These are phyloP conservation scores for Zangia roseola DNA, from an alignment of 768 basidiomycete genomes.

Conservation along the genomic window DNA sequence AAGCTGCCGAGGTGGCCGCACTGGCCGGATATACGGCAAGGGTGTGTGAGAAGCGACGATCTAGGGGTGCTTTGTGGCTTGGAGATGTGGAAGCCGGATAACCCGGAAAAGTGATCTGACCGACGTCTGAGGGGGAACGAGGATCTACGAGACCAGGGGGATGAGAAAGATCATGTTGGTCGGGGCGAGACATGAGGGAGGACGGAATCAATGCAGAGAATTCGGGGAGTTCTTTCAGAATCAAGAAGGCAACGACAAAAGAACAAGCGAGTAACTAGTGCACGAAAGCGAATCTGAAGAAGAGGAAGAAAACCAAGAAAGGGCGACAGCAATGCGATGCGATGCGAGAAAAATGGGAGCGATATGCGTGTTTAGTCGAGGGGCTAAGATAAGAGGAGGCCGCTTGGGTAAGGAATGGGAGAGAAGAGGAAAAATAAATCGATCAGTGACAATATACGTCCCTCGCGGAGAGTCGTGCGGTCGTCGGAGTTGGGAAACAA, in stretches of 20 bases:
- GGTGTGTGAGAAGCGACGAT: slow-evolving; percentile 22
- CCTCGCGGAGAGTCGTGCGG: slow-evolving; percentile 30
- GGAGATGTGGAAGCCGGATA: slow-evolving; percentile 15
- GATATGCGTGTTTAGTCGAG: slow-evolving; percentile 31
- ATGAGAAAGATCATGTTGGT: slow-evolving; percentile 41
- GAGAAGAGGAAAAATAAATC: slow-evolving; percentile 26
- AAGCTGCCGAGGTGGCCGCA: slow-evolving; percentile 27
- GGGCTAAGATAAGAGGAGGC: slow-evolving; percentile 30
- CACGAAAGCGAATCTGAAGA: slow-evolving; percentile 30
- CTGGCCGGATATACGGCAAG: slow-evolving; percentile 14
- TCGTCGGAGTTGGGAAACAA: slow-evolving; percentile 34
- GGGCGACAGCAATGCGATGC: slow-evolving; percentile 36
- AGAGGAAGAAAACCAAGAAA: slow-evolving; percentile 16
- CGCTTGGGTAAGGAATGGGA: slow-evolving; percentile 2
- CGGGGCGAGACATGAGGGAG: slow-evolving; percentile 42
- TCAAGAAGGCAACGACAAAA: slow-evolving; percentile 24
- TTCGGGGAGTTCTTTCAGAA: slow-evolving; percentile 19
- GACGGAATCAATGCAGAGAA: neutral
- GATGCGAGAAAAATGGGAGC: slow-evolving; percentile 28
- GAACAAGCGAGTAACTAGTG: slow-evolving; percentile 29
- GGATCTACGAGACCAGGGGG: slow-evolving; percentile 29
- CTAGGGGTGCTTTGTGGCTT: slow-evolving; percentile 12
- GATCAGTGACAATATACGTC: slow-evolving; percentile 24
- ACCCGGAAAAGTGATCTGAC: slow-evolving; percentile 18
- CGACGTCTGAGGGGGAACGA: slow-evolving; percentile 33